These are phyloP conservation scores for Neofusicoccum parvum DNA, from an alignment of 2,329 filamentous ascomycete species.

Conservation along the genomic window DNA sequence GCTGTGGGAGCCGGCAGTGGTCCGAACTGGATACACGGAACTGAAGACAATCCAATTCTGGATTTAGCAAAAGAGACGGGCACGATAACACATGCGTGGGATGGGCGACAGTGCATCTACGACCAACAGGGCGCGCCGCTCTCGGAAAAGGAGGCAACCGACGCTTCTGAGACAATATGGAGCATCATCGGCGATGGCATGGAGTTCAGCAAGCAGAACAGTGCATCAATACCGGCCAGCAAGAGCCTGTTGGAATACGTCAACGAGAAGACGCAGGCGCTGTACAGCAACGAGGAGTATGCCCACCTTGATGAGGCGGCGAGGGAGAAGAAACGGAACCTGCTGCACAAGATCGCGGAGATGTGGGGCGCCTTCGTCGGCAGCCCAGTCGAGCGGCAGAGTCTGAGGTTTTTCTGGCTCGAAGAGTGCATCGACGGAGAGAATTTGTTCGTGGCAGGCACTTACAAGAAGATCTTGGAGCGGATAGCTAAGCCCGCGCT, in stretches of 20 bases:
- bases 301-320: slow-evolving; percentile 39
- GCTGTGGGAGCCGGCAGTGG: slow-evolving; percentile 48
- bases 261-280: slow-evolving; percentile 49
- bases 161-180: slow-evolving; percentile 62
- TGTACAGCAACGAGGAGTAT: slow-evolving; percentile 34
- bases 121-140: slow-evolving; percentile 60
- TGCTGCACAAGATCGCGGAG: slow-evolving; percentile 57
- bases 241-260: slow-evolving; percentile 62
- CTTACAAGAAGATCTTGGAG: slow-evolving; percentile 62
- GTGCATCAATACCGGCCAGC: slow-evolving; percentile 53
- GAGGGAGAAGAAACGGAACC: slow-evolving; percentile 49
- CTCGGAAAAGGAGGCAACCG: slow-evolving; percentile 39
- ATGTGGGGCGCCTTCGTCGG: slow-evolving; percentile 74
- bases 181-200: slow-evolving; percentile 69
- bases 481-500: slow-evolving; percentile 61
- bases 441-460: slow-evolving; percentile 64
- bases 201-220: slow-evolving; percentile 62
- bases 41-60: slow-evolving; percentile 68
- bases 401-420: slow-evolving; percentile 75
- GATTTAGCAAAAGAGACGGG: slow-evolving; percentile 65
- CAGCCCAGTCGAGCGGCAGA: slow-evolving; percentile 64
- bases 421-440: slow-evolving; percentile 77
- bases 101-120: slow-evolving; percentile 58
- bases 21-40: slow-evolving; percentile 82
- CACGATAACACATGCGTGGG: slow-evolving; percentile 56